phyloP scores from a whole-genome alignment of 179 eudicot genomes.

The Carnegiea gigantea region DNA sequence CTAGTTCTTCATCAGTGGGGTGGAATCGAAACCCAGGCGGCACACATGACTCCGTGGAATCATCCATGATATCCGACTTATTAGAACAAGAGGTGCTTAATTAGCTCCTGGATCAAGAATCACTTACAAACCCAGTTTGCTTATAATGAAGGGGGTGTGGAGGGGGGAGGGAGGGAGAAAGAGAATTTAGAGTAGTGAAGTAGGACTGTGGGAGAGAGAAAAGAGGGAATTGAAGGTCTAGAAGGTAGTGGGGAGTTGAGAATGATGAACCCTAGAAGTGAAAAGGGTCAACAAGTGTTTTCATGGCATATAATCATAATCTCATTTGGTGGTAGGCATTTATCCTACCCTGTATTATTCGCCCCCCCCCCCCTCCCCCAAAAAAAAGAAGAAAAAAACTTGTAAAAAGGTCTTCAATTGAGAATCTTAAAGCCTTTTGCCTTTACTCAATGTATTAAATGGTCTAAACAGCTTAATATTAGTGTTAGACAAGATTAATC shows the following conservation, averaged over 20 bases:
- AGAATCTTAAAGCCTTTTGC: neutral
- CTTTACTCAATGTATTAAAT: neutral
- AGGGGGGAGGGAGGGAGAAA: neutral
- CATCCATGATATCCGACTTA: conserved; percentile 35
- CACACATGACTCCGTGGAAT: conserved; percentile 66
- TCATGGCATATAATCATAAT: conserved; percentile 50
- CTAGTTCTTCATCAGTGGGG: conserved; percentile 87
- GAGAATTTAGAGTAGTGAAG: neutral
- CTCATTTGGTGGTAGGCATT: conserved; percentile 57
- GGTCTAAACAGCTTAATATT: too few relatives aligned
- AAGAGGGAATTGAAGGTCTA: conserved; percentile 25
- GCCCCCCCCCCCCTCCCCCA: neutral
- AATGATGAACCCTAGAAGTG: conserved; percentile 56
- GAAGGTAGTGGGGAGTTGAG: neutral
- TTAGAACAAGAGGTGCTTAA: neutral
- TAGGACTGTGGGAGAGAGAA: neutral
- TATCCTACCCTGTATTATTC: conserved; percentile 11
- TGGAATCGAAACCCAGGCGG: conserved; percentile 96
- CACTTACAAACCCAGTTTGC: conserved; percentile 19
- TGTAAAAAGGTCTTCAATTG: conserved; percentile 1
- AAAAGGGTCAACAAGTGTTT: conserved; percentile 65
- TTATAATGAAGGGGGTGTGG: neutral
- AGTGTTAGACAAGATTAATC: too few relatives aligned
- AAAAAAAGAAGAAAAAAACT: neutral
- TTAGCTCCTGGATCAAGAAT: conserved; percentile 41